Evolutionary conservation across 176 grass and related monocot species (phyloP).

Genomic region (Triticum monococcum): DNA sequence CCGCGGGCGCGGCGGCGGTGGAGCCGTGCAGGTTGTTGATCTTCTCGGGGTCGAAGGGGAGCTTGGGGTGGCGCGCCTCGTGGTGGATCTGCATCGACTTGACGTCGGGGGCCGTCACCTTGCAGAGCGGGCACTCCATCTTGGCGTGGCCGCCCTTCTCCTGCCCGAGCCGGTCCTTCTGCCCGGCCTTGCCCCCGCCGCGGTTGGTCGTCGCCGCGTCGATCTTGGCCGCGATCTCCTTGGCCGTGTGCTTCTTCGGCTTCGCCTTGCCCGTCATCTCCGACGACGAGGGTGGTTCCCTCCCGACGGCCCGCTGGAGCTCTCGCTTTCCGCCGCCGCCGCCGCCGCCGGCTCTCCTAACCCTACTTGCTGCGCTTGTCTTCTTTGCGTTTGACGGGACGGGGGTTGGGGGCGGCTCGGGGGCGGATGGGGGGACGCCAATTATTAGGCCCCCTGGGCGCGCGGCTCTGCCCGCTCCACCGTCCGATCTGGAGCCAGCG

Average conservation of each 20-base stretch:
- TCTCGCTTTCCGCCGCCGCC: neutral
- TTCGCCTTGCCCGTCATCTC: slow-evolving; percentile 99
- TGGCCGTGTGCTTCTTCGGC: slow-evolving; percentile 99
- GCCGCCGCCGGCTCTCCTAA: neutral
- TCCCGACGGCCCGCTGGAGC: neutral
- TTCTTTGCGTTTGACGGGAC: neutral
- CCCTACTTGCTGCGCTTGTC: slow-evolving; percentile 28
- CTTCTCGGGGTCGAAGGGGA: slow-evolving; percentile 79
- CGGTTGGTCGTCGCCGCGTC: slow-evolving; percentile 94
- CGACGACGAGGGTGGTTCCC: neutral
- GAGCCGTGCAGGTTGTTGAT: slow-evolving; percentile 75
- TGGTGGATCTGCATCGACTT: slow-evolving; percentile 99
- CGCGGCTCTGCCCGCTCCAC: neutral
- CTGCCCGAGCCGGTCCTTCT: slow-evolving; percentile 64
- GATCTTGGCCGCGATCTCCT: slow-evolving; percentile 90
- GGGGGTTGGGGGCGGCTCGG: neutral
- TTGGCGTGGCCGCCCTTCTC: slow-evolving; percentile 96
- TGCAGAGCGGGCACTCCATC: slow-evolving; percentile 84
- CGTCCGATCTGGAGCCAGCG: slow-evolving; percentile 17
- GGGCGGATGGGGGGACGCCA: slow-evolving; percentile 9
- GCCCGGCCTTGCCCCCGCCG: slow-evolving; percentile 87
- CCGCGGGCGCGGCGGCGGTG: neutral
- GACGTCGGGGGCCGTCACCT: slow-evolving; percentile 69
- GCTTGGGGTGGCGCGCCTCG: slow-evolving; percentile 87
- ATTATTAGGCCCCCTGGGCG: slow-evolving; percentile 34